These are phyloP conservation scores for Vanderwaltozyma yarrowii DNA, from an alignment of 805 yeast species.

Conservation along the genomic window DNA sequence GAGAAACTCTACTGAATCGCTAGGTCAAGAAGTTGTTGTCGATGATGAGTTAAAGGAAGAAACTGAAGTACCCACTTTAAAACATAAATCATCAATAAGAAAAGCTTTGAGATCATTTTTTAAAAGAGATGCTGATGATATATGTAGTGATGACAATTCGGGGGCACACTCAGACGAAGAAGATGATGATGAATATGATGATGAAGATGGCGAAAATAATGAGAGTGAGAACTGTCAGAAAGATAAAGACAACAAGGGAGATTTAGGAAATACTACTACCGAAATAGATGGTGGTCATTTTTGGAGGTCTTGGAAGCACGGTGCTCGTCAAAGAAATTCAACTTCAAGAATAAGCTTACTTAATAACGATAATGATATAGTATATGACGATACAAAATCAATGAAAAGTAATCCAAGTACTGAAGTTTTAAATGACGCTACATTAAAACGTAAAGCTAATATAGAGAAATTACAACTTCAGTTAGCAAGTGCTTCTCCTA, in stretches of 20 bases:
- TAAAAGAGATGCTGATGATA: neutral
- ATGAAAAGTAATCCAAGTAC: neutral
- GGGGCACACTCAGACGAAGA: too few relatives aligned
- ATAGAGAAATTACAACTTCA: conserved; percentile 8
- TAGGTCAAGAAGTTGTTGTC: neutral
- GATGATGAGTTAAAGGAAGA: neutral
- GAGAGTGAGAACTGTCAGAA: too few relatives aligned
- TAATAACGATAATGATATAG: neutral
- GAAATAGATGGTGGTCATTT: neutral
- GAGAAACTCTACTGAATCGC: neutral
- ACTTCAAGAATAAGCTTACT: neutral
- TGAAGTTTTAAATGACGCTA: too few relatives aligned
- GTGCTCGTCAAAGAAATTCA: conserved; percentile 2
- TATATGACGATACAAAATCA: neutral
- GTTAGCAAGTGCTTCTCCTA: conserved; percentile 5
- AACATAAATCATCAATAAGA: neutral
- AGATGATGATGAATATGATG: neutral
- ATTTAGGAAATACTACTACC: too few relatives aligned
- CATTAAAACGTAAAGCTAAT: conserved; percentile 8
- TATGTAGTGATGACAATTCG: neutral
- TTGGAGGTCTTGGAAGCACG: conserved; percentile 14
- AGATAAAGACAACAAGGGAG: too few relatives aligned
- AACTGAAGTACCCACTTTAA: neutral
- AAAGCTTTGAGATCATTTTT: neutral
- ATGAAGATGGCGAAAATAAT: neutral